These are phyloP conservation scores for Auriculariales sp. DNA, from an alignment of 768 basidiomycete genomes.

Conservation along the genomic window DNA sequence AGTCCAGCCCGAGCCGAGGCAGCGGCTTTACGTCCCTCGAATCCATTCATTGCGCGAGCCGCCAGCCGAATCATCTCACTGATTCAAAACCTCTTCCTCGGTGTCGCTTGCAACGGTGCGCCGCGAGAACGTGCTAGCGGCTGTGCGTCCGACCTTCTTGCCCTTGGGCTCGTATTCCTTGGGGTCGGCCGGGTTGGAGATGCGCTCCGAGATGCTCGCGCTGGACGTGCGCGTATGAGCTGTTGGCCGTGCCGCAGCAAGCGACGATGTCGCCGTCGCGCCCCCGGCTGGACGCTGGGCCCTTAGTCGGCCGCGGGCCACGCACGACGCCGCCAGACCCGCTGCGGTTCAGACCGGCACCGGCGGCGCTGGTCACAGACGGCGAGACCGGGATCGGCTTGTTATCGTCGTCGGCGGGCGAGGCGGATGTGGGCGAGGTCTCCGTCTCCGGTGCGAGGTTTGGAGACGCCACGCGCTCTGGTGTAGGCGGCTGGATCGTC, in stretches of 20 bases:
- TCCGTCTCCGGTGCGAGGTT: background rate
- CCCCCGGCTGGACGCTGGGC: slow-evolving; percentile 14
- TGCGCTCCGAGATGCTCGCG: slow-evolving; percentile 15
- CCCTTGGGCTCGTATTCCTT: slow-evolving; percentile 10
- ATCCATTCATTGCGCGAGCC: no score
- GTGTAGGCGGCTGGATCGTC: slow-evolving; percentile 1
- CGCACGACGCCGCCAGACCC: slow-evolving; percentile 6
- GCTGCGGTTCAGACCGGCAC: background rate
- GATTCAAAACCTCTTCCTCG: slow-evolving; percentile 52
- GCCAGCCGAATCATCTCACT: slow-evolving; percentile 3
- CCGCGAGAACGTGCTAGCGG: slow-evolving; percentile 31
- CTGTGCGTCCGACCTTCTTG: slow-evolving; percentile 18
- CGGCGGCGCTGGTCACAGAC: background rate
- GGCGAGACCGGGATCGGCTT: background rate
- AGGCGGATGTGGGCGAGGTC: slow-evolving; percentile 1
- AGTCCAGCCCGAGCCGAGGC: no score
- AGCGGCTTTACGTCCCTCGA: no score
- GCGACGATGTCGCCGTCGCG: slow-evolving; percentile 22
- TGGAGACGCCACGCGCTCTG: background rate
- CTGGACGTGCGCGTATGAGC: slow-evolving; percentile 16
- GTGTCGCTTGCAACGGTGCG: slow-evolving; percentile 76
- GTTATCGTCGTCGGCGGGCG: slow-evolving; percentile 1
- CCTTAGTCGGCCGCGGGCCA: slow-evolving; percentile 7
- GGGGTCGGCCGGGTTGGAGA: slow-evolving; percentile 24
- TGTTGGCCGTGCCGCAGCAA: slow-evolving; percentile 12